Evolutionary conservation across 768 basidiomycete species (phyloP), one percentile per base, ranked within the genome.

Genomic region (Suillus lakei): DNA sequence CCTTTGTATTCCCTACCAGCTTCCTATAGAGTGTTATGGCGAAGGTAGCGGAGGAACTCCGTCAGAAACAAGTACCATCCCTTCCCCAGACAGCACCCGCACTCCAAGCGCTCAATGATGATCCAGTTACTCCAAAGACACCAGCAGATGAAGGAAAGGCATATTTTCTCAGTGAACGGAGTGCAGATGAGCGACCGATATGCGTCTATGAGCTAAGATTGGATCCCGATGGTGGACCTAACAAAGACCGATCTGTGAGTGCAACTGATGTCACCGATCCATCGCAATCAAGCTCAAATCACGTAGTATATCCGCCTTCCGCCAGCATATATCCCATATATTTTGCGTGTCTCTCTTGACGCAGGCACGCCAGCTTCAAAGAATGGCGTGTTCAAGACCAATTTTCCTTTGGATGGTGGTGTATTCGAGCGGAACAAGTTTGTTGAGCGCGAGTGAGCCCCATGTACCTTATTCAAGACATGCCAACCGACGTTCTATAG

Each of bases 401-500:
- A 99, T 76, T 98, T 99, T 72, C 98, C 98, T 2, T 84, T 99
- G 7, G 93, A 99, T 70, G 97, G 96, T 5, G 95, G 95, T 39
- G 79, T 76, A 23, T 99, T 98, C 75, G 86, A 86, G 50, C 86
- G 98, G 34, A 87, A 90, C 66, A 84, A 79, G 58, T 93, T 91
- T 74, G 82, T 88, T 2, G 84, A 95, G 76, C 84, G 93, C 73
- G 89, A 79, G 97, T 95, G 77, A 73, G 91, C 51, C 8, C 36
- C 70, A 50, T 38, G 64, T 41, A 63, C 61, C 61, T 46, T 44
- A 26, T 60, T 38, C 44, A 44, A 39, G 38, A 39, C 23, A 18
- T 39, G 65, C 56, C 9, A 51, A 60, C 50, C 64, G 7, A 10
- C 28, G 32, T 30, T 44, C 50, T 63, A 48, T 69, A 97, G 95